These are phyloP conservation scores for Mortierella sp. DNA, from an alignment of 371 early-diverging fungal genomes.

Conservation along the genomic window DNA sequence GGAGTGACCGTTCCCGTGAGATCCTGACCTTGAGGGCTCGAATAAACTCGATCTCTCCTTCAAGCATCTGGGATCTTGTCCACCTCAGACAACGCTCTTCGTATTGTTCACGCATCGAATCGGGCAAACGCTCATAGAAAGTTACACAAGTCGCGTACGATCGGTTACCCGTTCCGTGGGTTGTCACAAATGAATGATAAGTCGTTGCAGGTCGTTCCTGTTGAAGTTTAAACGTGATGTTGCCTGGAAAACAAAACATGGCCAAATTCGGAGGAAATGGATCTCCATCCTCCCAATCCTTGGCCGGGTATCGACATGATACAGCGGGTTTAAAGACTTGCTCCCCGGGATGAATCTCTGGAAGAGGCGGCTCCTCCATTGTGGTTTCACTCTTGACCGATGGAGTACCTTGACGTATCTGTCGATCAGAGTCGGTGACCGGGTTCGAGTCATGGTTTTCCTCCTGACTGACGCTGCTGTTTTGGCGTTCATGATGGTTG, in stretches of 20 bases:
- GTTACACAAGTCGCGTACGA: slow-evolving; percentile 78
- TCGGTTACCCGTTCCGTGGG: slow-evolving; percentile 75
- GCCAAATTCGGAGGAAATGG: slow-evolving; percentile 71
- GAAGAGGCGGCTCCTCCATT: neutral
- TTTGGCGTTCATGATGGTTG: too few relatives aligned
- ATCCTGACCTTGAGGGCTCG: slow-evolving; percentile 62
- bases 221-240: slow-evolving; percentile 63
- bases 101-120: slow-evolving; percentile 24
- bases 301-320: slow-evolving; percentile 42
- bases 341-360: slow-evolving; percentile 31
- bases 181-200: slow-evolving; percentile 81
- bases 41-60: slow-evolving; percentile 67
- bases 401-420: too few relatives aligned
- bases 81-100: slow-evolving; percentile 31
- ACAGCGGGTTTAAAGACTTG: slow-evolving; percentile 23
- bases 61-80: slow-evolving; percentile 35
- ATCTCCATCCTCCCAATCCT: slow-evolving; percentile 48
- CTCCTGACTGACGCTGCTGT: too few relatives aligned
- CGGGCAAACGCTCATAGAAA: slow-evolving; percentile 64
- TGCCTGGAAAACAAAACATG: slow-evolving; percentile 87
- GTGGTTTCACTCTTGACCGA: too few relatives aligned
- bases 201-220: slow-evolving; percentile 69
- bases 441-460: too few relatives aligned
- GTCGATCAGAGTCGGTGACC: too few relatives aligned
- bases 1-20: slow-evolving; percentile 29